These are phyloP conservation scores for Pulicaria dysenterica DNA, from an alignment of 129 eudicot species.

Conservation along the genomic window DNA sequence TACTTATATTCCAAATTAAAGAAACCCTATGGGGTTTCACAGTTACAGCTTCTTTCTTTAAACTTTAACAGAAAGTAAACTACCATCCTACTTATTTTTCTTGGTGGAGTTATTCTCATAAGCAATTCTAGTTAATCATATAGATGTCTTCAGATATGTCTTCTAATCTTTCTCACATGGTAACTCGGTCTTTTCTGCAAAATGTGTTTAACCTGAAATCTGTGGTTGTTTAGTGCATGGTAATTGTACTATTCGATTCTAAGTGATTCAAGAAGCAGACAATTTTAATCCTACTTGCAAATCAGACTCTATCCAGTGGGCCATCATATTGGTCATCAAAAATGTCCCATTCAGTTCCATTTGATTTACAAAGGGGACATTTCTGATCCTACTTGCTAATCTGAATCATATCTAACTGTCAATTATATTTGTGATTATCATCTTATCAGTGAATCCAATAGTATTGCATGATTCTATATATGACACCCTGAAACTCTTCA, in stretches of 20 bases:
- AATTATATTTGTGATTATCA: not conserved
- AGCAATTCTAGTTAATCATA: not conserved
- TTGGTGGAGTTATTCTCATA: not conserved
- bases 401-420: not conserved
- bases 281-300: no score
- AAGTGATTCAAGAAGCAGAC: no score
- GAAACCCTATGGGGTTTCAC: not conserved
- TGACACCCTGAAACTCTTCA: not conserved
- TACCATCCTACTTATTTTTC: not conserved
- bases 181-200: not conserved
- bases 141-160: not conserved
- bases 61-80: not conserved
- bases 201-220: not conserved
- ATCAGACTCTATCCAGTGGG: no score
- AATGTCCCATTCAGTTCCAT: not conserved
- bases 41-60: not conserved
- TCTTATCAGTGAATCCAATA: not conserved
- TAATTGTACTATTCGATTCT: no score
- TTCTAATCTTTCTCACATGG: slow-evolving; percentile 7
- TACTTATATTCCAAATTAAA: not conserved
- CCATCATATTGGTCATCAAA: no score
- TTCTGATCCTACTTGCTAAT: not conserved
- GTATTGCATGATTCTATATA: not conserved
- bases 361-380: not conserved
- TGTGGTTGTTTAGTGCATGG: slow-evolving; percentile 8